Evolutionary conservation across 1,284 basidiomycete genomes (phyloP), one percentile per base, ranked within the genome.

Genomic region (Lignosus rhinocerotis): DNA sequence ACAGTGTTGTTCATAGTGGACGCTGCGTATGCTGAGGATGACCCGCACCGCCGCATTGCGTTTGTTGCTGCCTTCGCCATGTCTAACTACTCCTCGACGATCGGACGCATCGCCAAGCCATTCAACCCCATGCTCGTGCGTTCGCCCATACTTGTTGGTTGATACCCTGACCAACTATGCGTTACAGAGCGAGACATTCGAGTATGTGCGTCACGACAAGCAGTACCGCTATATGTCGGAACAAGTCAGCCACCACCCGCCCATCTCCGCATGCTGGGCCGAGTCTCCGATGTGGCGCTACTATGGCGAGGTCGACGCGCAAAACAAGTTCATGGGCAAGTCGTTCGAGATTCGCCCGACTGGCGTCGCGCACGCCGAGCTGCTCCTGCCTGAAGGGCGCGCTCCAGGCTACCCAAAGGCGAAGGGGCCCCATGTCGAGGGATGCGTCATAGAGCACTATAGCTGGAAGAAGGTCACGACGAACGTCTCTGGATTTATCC

Each of bases 11-110:
- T 54, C 36, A 41, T 51, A 93, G 91, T 96, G 65, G 94, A 96
- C 69, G 87, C 89, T 3, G 96, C 96, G 11, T 85, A 86, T 1
- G 78, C 79, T 51, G 92, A 96, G 69, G 70, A 74, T 36, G 93
- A 97, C 69, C 86, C 93, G 6, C 82, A 91, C 48, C 85, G 87
- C 57, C 86, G 96, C 7, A 87, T 98, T 58, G 95, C 94, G 0
- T 99, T 90, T 69, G 94, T 99, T 3, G 94, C 92, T 11, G 96
- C 94, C 0, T 99, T 98, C 73, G 96, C 95, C 2, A 97, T 97
- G 93, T 94, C 92, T 42, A 98, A 98, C 76, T 98, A 99, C 76
- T 94, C 93, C 11, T 95, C 93, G 31, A 98, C 96, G 0, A 94
- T 97, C 65, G 93, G 93, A 3, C 84, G 94, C 39, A 95, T 97